Conservation (phyloP, 176 grass and related monocot species). For the Tillandsia leiboldiana region DNA sequence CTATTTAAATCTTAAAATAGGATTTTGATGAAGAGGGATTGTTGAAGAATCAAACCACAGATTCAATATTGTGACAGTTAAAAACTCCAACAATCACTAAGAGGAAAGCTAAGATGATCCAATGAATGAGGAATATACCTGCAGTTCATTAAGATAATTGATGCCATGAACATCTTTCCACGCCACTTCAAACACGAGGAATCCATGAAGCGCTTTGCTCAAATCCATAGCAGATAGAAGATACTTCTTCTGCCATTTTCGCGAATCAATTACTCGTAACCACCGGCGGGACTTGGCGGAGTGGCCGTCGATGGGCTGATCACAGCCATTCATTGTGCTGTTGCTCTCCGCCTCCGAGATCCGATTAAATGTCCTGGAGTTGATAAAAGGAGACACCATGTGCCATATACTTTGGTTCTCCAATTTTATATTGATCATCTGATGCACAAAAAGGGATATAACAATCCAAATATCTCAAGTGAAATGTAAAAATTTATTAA, state of each 20-base stretch:
- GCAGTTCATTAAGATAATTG: conserved; percentile 89
- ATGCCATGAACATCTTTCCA: conserved; percentile 84
- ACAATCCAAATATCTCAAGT: too few species aligned
- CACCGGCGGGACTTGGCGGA: conserved; percentile 34
- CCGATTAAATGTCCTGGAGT: conserved; percentile 26
- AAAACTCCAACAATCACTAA: neutral
- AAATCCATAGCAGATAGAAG: conserved; percentile 15
- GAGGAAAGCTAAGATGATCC: neutral
- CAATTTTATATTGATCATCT: too few species aligned
- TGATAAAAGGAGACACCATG: conserved; percentile 84
- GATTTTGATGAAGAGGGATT: too few species aligned
- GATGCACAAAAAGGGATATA: too few species aligned
- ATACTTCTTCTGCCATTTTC: conserved; percentile 10
- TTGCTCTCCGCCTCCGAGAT: too few species aligned
- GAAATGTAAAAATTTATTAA: too few species aligned
- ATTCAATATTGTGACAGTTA: too few species aligned
- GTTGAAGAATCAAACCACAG: too few species aligned
- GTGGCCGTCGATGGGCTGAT: conserved; percentile 8
- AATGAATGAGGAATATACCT: conserved; percentile 16
- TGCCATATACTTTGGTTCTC: too few species aligned
- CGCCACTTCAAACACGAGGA: conserved; percentile 81
- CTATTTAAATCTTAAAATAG: too few species aligned
- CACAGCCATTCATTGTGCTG: too few species aligned
- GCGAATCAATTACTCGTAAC: conserved; percentile 33
- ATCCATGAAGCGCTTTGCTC: conserved; percentile 46